Conservation (phyloP, 148 eudicot genomes). For the Amaranthus hypochondriacus region DNA sequence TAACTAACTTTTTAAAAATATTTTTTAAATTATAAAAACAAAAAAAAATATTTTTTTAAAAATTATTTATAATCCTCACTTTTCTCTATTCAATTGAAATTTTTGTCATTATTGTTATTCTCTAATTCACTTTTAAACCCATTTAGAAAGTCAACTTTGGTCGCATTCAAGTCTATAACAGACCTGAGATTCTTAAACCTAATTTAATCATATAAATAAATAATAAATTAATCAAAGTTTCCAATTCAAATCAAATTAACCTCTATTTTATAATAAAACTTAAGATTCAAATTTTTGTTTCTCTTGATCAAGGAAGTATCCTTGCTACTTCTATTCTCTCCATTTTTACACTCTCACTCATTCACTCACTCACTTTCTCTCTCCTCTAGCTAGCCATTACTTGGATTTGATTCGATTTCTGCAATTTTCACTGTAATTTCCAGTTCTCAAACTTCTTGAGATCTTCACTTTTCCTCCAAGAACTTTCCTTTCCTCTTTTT, state of each 20-base stretch:
- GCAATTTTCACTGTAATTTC: background rate
- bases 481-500: slow-evolving; percentile 39
- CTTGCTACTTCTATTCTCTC: slow-evolving; percentile 7
- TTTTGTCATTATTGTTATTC: too few relatives aligned
- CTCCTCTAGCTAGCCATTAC: too few relatives aligned
- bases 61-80: too few relatives aligned
- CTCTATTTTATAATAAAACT: slow-evolving; percentile 30
- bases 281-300: too few relatives aligned
- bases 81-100: too few relatives aligned
- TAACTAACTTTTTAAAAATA: too few relatives aligned
- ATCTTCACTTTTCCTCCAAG: slow-evolving; percentile 53
- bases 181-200: background rate
- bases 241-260: slow-evolving; percentile 21
- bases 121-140: too few relatives aligned
- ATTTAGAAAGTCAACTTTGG: slow-evolving; percentile 15
- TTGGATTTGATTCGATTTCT: background rate
- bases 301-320: slow-evolving; percentile 29
- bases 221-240: background rate
- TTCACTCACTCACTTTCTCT: background rate
- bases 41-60: too few relatives aligned
- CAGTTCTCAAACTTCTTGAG: slow-evolving; percentile 33
- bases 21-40: too few relatives aligned
- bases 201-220: too few relatives aligned
- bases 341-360: background rate
- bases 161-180: slow-evolving; percentile 22